Conservation (phyloP, 495 filamentous ascomycete species). For the Penicillium antarcticum region DNA sequence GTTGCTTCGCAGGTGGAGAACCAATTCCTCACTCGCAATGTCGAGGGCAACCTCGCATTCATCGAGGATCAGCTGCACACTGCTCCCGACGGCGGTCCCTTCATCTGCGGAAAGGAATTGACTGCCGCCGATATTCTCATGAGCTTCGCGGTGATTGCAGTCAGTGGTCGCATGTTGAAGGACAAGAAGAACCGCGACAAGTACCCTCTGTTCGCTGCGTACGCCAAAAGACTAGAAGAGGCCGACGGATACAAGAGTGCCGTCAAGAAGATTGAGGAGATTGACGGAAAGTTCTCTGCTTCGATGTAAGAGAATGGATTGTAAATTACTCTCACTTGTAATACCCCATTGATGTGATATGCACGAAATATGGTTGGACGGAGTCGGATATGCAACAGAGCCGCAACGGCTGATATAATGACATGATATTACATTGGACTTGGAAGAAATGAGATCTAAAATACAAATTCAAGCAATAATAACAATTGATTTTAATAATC, state of each 20-base stretch:
- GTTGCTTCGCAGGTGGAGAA: slow-evolving; percentile 61
- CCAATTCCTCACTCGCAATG: slow-evolving; percentile 59
- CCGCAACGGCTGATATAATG: not conserved
- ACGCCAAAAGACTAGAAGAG: slow-evolving; percentile 58
- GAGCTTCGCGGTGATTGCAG: slow-evolving; percentile 66
- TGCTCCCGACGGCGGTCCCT: slow-evolving; percentile 60
- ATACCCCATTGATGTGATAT: slow-evolving; percentile 1
- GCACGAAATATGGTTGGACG: not conserved
- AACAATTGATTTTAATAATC: not conserved
- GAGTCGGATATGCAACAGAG: not conserved
- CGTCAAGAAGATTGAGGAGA: slow-evolving; percentile 55
- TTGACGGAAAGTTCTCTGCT: slow-evolving; percentile 55
- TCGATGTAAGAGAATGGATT: slow-evolving; percentile 23
- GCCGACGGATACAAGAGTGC: slow-evolving; percentile 61
- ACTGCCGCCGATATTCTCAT: slow-evolving; percentile 80
- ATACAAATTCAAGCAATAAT: not conserved
- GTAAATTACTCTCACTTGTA: not conserved
- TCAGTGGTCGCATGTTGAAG: slow-evolving; percentile 38
- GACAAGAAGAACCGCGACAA: slow-evolving; percentile 48
- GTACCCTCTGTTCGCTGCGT: slow-evolving; percentile 61
- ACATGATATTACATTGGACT: not conserved
- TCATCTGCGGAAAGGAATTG: slow-evolving; percentile 67
- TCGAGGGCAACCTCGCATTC: slow-evolving; percentile 64
- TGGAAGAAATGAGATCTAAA: not conserved
- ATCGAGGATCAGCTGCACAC: slow-evolving; percentile 68